Conservation (phyloP, 2,329 filamentous ascomycete species). For the Gnomoniopsis sp. region DNA sequence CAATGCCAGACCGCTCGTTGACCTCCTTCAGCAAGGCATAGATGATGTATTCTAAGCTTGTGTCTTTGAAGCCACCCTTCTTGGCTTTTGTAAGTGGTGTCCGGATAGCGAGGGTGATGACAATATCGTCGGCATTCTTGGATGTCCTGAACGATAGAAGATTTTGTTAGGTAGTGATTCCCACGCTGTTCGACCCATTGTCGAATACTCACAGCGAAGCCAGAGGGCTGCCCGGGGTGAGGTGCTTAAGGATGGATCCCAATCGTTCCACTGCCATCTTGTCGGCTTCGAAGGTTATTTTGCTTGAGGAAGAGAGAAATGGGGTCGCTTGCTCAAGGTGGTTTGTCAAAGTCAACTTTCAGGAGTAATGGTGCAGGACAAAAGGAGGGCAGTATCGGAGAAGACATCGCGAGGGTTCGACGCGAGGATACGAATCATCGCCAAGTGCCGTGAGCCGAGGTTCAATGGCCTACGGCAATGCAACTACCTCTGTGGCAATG, state of each 20-base stretch:
- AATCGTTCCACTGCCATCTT: constrained; percentile 82
- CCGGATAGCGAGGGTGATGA: constrained; percentile 88
- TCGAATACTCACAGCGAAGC: constrained; percentile 66
- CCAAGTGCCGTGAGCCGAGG: constrained; percentile 8
- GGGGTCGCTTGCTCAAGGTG: neutral
- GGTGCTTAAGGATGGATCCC: constrained; percentile 81
- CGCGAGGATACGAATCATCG: neutral
- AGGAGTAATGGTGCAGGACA: neutral
- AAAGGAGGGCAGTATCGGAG: neutral
- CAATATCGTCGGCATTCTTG: constrained; percentile 93
- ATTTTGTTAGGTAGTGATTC: constrained; percentile 21
- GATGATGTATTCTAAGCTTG: constrained; percentile 79
- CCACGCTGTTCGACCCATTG: neutral
- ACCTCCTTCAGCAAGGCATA: constrained; percentile 80
- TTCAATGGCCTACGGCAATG: neutral
- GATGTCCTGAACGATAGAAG: constrained; percentile 58
- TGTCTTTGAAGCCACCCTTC: constrained; percentile 96
- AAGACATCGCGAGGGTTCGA: neutral
- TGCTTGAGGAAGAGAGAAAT: neutral
- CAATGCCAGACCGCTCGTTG: constrained; percentile 67
- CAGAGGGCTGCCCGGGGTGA: constrained; percentile 70
- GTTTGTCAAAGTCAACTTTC: neutral
- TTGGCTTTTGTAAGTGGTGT: constrained; percentile 84
- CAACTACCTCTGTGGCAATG: neutral
- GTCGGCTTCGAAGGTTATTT: constrained; percentile 12